Base-by-base conservation (phyloP, 2,329 filamentous ascomycete genomes). In the Botrytis tulipae region DNA sequence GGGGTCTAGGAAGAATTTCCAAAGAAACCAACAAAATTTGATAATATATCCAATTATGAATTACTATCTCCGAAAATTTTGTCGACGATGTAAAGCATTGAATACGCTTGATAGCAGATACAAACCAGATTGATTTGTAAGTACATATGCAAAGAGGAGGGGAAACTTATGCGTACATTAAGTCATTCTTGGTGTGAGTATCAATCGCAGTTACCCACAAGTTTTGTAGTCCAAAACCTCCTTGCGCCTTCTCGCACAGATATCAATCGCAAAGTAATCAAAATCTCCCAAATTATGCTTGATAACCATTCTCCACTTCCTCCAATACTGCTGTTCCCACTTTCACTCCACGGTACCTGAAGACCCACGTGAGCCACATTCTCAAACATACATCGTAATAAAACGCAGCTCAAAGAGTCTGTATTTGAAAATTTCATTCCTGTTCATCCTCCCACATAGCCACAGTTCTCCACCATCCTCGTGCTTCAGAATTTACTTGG, bases 371-470 rank as follows among this genome's bases (percentile, higher is more conserved):
- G 46, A 48, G 46, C 46, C 32, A 68, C 14, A 25, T 29, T 57
- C 37, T 68, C 48, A 68, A 68, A 57, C 46, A 54, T 29, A 54
- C 22, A 42, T 48, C 42, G 63, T 68, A 14, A 42, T 68, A 22
- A 68, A 63, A 54, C 1, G 25, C 37, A 54, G 32, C 35, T 54
- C 46, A 54, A 22, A 68, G 35, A 48, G 35, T 40, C 35, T 48
- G 35, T 54, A 57, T 68, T 42, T 40, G 25, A 42, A 18, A 57
- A 22, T 57, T 22, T 42, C 16, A 18, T 54, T 68, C 35, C 35
- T 22, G 35, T 40, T 68, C 35, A 44, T 46, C 62, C 62, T 66
- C 35, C n/a, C 62, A 66, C 32, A 48, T 66, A 35, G 29, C 42
- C 62, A 48, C 42, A 22, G 18, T 57, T 57, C 65, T 12, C 35